Base-by-base conservation (phyloP, 305 asterid genomes). In the Fraxinus latifolia region DNA sequence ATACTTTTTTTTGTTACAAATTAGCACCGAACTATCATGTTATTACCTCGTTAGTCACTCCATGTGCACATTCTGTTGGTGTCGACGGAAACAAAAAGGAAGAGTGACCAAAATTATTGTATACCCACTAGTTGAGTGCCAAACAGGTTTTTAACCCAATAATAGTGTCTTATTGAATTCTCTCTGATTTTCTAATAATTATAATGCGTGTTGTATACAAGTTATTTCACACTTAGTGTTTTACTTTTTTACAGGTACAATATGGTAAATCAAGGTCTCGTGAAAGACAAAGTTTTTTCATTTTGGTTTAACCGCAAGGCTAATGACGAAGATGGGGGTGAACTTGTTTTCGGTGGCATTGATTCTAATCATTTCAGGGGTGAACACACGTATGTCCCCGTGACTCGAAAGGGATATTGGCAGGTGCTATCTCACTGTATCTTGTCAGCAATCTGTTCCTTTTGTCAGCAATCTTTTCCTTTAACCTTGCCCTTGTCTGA, bases 351-450 rank as follows among this genome's bases (percentile, higher is more conserved):
- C 79, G 98, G 98, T 75, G 98, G 98, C 15, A 91, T 93, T 80
- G 97, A 95, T 88, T 85, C 96, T 7, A 87, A 84, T 70, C 98
- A 95, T 88, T 95, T 85, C 81, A 95, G 88, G 90, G 98, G 98
- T 31, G 87, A 90, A 78, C 98, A 93, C 85, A 90, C 96, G 2
- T 95, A 90, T 77, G 97, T 89, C 77, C 95, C 95, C 33, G 97
- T 95, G 58, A 91, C 97, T 76, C 95, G 82, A 80, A 92, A 95
- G 88, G 98, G 98, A 37, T 95, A 95, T 84, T 93, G 98, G 98
- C 98, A 95, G 98, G 98, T 93, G 32, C 11, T 1, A 76, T 62
- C 82, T 60, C 81, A 68, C 71, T 76, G 37, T 73, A 33, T 33
- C 79, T 12, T 39, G 47, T 39, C 47, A 39, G 47, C 12, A 8